These are phyloP conservation scores for Hygrocybe coccinea DNA, from an alignment of 768 basidiomycete species.

Conservation along the genomic window DNA sequence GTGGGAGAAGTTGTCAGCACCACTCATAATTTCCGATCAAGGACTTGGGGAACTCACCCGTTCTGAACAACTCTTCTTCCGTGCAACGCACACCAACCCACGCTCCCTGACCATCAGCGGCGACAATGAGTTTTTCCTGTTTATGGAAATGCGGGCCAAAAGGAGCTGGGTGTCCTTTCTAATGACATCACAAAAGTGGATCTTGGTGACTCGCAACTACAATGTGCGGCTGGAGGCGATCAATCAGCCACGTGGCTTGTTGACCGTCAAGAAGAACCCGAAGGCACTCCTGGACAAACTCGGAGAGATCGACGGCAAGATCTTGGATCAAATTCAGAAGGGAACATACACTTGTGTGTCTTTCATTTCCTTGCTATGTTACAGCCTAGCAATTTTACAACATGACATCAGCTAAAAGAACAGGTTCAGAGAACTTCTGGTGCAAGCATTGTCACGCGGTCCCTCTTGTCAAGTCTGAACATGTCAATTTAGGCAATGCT, in stretches of 20 bases:
- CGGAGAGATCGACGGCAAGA: slow-evolving; percentile 7
- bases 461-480: background rate
- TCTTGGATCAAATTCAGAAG: slow-evolving; percentile 7
- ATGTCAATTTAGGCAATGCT: background rate
- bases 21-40: background rate
- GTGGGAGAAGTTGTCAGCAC: background rate
- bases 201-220: slow-evolving; percentile 9
- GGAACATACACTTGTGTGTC: slow-evolving; percentile 13
- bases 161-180: slow-evolving; percentile 15
- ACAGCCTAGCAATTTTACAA: slow-evolving; percentile 1
- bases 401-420: background rate
- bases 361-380: background rate
- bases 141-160: slow-evolving; percentile 18
- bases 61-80: slow-evolving; percentile 3
- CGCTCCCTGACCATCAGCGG: background rate
- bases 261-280: slow-evolving; percentile 8
- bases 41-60: background rate
- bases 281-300: slow-evolving; percentile 11
- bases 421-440: slow-evolving; percentile 6
- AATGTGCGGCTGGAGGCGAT: slow-evolving; percentile 7
- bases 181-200: slow-evolving; percentile 17
- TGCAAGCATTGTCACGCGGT: slow-evolving; percentile 1
- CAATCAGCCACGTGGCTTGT: background rate
- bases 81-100: slow-evolving; percentile 2
- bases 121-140: slow-evolving; percentile 15